Evolutionary conservation across 805 yeast species (phyloP).

Genomic region (Scheffersomyces amazonensis): DNA sequence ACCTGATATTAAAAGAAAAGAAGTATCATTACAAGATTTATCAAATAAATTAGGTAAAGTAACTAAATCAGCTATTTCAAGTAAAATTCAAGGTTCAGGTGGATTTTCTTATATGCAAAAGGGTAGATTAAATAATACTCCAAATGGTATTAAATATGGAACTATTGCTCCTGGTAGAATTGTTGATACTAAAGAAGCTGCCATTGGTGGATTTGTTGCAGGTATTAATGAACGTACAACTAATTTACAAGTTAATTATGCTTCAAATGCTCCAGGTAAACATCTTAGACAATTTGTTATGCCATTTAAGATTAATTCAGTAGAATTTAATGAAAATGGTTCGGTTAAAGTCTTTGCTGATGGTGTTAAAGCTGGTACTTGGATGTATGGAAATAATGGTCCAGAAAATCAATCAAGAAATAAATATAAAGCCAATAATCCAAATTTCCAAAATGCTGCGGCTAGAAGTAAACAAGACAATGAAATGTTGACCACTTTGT

Average conservation of each 20-base stretch:
- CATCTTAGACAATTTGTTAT: conserved; percentile 41
- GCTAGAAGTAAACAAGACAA: conserved; percentile 33
- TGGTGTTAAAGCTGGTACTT: conserved; percentile 38
- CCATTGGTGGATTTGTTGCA: conserved; percentile 47
- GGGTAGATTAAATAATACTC: conserved; percentile 68
- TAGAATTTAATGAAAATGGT: conserved; percentile 36
- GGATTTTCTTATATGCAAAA: conserved; percentile 69
- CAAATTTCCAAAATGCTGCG: conserved; percentile 27
- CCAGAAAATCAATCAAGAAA: conserved; percentile 1
- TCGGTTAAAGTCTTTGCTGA: conserved; percentile 35
- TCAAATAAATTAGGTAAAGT: conserved; percentile 14
- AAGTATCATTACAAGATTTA: conserved; percentile 19
- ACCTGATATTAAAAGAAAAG: conserved; percentile 18
- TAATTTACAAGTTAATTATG: conserved; percentile 36
- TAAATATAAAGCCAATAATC: conserved; percentile 28
- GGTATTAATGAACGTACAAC: conserved; percentile 33
- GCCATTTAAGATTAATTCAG: conserved; percentile 40
- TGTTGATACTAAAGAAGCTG: conserved; percentile 47
- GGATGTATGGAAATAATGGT: conserved; percentile 30
- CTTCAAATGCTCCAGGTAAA: conserved; percentile 38
- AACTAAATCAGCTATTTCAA: conserved; percentile 7
- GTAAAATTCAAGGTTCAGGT: conserved; percentile 60
- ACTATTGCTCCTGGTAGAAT: conserved; percentile 69
- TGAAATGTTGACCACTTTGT: conserved; percentile 20
- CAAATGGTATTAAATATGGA: conserved; percentile 61